phyloP scores from a whole-genome alignment of 2,329 filamentous ascomycete genomes.

The Botryosphaeria dothidea region DNA sequence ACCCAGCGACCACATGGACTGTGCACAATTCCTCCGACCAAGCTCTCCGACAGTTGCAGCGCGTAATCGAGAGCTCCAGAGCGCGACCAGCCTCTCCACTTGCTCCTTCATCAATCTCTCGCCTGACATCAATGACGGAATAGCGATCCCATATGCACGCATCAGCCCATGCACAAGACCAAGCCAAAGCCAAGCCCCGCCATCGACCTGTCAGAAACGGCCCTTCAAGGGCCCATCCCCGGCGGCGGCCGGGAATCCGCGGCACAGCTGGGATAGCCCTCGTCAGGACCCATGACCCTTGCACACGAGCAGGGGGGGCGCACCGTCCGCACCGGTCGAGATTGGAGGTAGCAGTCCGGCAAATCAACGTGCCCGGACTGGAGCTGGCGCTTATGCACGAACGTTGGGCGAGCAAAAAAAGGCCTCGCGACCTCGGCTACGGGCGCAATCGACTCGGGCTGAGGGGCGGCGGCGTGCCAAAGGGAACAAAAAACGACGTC shows the following conservation, averaged over 20 bases:
- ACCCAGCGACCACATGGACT: neutral
- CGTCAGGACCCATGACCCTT: neutral
- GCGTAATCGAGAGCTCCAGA: conserved; percentile 11
- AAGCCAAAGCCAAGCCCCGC: conserved; percentile 18
- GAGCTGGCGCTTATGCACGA: conserved; percentile 19
- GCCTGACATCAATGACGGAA: conserved; percentile 22
- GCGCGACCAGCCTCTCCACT: conserved; percentile 10
- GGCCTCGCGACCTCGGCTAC: conserved; percentile 1
- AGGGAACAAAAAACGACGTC: neutral
- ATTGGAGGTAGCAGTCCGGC: conserved; percentile 16
- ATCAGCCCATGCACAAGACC: conserved; percentile 22
- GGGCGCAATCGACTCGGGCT: neutral
- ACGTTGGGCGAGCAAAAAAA: conserved; percentile 1
- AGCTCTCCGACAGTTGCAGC: neutral
- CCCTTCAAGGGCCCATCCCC: conserved; percentile 16
- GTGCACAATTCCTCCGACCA: neutral
- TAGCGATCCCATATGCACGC: conserved; percentile 19
- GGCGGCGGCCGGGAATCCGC: conserved; percentile 16
- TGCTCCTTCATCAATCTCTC: conserved; percentile 18
- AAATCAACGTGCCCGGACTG: conserved; percentile 14
- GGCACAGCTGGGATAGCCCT: conserved; percentile 5
- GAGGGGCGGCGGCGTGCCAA: neutral
- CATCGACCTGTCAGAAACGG: conserved; percentile 22
- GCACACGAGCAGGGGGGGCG: conserved; percentile 19
- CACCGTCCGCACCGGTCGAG: conserved; percentile 14